These are phyloP conservation scores for Trichoderma sp. DNA, from an alignment of 2,329 filamentous ascomycete genomes.

Conservation along the genomic window DNA sequence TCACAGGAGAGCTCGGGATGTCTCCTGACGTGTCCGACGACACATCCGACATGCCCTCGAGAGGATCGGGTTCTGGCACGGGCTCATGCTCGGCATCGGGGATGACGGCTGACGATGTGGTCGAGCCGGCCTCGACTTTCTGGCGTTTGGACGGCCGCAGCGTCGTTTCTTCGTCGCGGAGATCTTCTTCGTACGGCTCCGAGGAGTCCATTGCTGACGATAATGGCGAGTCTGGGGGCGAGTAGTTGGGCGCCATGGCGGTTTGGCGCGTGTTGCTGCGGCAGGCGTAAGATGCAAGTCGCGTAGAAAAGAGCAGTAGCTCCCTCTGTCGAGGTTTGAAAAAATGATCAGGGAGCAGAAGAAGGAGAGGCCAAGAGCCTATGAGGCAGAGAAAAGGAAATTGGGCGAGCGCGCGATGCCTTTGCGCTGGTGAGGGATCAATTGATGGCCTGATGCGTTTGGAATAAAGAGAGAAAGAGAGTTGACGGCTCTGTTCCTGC, in stretches of 20 bases:
- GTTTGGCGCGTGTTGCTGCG: constrained; percentile 21
- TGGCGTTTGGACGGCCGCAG: constrained; percentile 47
- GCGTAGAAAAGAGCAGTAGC: neutral
- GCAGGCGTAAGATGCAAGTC: neutral
- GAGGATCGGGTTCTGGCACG: constrained; percentile 48
- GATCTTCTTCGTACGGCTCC: constrained; percentile 47
- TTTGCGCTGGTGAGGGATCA: neutral
- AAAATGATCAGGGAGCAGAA: neutral
- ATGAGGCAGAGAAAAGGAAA: neutral
- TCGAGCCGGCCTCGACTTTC: constrained; percentile 44
- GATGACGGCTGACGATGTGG: constrained; percentile 44
- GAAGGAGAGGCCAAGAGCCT: neutral
- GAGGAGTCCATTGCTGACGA: constrained; percentile 45
- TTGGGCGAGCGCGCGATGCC: neutral
- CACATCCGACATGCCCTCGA: constrained; percentile 65
- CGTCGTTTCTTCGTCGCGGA: constrained; percentile 37
- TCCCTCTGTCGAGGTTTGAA: too few species aligned
- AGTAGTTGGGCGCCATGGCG: constrained; percentile 37
- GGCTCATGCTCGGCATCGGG: constrained; percentile 44
- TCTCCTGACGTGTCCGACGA: constrained; percentile 90
- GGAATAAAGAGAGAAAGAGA: neutral
- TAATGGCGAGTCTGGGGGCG: constrained; percentile 45
- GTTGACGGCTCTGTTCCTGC: constrained; percentile 5
- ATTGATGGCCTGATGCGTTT: constrained; percentile 3
- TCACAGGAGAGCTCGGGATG: constrained; percentile 66